Base-by-base conservation (phyloP, 768 basidiomycete species). In the Pisolithus sp. region DNA sequence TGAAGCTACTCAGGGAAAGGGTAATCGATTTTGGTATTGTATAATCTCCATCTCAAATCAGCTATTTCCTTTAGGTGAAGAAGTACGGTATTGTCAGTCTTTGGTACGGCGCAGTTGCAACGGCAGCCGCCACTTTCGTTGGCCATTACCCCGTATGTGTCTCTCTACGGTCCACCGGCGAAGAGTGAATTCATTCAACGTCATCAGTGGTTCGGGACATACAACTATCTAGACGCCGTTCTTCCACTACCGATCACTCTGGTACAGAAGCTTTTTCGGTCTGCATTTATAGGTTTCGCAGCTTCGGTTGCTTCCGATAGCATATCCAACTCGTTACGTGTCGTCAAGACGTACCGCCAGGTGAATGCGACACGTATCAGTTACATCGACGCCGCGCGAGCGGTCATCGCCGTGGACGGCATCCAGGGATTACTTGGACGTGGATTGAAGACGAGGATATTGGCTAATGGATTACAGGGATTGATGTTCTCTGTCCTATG, bases 341-440 rank as follows among this genome's bases (percentile, higher is more conserved):
- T 98, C 2, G 71, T 98, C 63, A 98, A 97, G 77, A 97, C 95
- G 0, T 97, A 96, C 69, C 75, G 94, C 15, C 95, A 98, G 66
- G 92, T 94, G 30, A 82, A 93, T 62, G 84, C 86, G 54, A 81
- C 80, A 5, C 78, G 81, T 28, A 85, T 98, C 15, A 80, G 85
- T 1, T 98, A 97, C 64, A 51, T 75, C 4, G 80, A 84, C 48
- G 89, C 92, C 0, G 93, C 90, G 0, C 77, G 77, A 45, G 82
- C 80, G 5, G 87, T 98, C 44, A 72, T 96, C 36, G 77, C 77
- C 1, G 68, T 71, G 0, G 93, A 96, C 57, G 94, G 93, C 10
- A 50, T 84, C n/a, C 62, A 64, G 20, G 93, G 92, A 5, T 69
- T 98, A 26, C 85, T 98, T 23, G 92, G 92, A 2, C 79, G 95